Percentiles rank a stretch among this genome's conserved stretches.
Evolutionary conservation across 768 basidiomycete genomes (phyloP).

Genomic region (Punctularia strigosozonata): DNA sequence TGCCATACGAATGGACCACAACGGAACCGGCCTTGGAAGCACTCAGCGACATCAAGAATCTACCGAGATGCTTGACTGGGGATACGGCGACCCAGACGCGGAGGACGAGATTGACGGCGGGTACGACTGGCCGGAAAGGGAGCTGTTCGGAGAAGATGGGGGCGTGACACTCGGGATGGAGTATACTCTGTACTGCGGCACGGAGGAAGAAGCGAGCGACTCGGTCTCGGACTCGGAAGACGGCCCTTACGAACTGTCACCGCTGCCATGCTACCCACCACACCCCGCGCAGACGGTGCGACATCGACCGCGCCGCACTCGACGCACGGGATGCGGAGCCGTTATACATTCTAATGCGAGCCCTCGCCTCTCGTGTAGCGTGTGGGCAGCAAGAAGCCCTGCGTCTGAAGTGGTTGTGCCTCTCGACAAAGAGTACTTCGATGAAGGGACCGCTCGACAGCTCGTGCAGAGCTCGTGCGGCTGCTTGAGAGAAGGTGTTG

Average conservation of each 20-base stretch:
- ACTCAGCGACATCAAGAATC: too few species aligned
- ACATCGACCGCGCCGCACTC: neutral
- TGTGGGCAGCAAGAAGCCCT: slow-evolving; percentile 46
- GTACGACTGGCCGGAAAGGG: too few species aligned
- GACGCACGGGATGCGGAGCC: slow-evolving; percentile 52
- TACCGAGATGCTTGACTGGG: too few species aligned
- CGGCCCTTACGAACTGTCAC: slow-evolving; percentile 20
- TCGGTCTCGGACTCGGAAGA: slow-evolving; percentile 5
- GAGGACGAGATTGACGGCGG: too few species aligned
- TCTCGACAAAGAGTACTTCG: slow-evolving; percentile 49
- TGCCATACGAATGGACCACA: slow-evolving; percentile 53
- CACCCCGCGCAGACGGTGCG: neutral
- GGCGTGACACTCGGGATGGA: slow-evolving; percentile 11
- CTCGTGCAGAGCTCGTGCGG: slow-evolving; percentile 49
- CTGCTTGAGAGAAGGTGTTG: slow-evolving; percentile 56
- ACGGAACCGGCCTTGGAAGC: slow-evolving; percentile 9
- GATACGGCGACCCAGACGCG: too few species aligned
- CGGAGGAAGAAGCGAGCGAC: slow-evolving; percentile 17
- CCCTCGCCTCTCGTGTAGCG: slow-evolving; percentile 36
- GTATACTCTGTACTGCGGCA: slow-evolving; percentile 33
- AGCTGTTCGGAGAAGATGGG: slow-evolving; percentile 1
- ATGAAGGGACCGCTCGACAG: slow-evolving; percentile 29
- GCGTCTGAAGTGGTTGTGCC: slow-evolving; percentile 44
- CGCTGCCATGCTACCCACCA: slow-evolving; percentile 23
- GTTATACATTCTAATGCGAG: slow-evolving; percentile 45